Conservation (phyloP, 208 protist species). For the Acanthamoeba lenticulata region DNA sequence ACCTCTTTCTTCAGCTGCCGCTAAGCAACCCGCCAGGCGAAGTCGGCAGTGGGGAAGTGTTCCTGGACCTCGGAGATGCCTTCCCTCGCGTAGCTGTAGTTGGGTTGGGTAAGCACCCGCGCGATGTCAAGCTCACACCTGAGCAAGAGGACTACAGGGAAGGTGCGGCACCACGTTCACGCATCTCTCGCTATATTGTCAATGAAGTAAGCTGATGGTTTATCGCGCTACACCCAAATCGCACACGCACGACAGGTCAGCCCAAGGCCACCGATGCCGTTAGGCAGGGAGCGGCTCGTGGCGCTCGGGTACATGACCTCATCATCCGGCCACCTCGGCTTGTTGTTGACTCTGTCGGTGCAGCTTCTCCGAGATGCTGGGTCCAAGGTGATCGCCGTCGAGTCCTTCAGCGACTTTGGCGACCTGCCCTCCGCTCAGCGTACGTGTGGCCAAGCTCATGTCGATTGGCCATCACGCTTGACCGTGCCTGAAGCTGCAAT, state of each 20-base stretch:
- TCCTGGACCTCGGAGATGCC: not conserved
- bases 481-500: not conserved
- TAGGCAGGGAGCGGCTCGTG: conserved; percentile 17
- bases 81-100: not conserved
- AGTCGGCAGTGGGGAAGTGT: not conserved
- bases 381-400: not conserved
- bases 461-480: not conserved
- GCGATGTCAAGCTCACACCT: not conserved
- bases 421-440: not conserved
- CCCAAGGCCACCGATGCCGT: not conserved
- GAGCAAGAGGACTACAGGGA: conserved; percentile 33
- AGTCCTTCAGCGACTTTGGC: not conserved
- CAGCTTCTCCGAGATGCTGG: not conserved
- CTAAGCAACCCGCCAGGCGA: not conserved
- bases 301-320: not conserved
- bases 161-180: not conserved
- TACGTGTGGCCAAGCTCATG: not conserved
- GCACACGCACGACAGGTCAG: not conserved
- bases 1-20: not conserved
- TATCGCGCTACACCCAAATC: not conserved
- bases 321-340: not conserved
- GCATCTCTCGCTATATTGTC: not conserved
- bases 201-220: not conserved
- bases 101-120: conserved; percentile 37
- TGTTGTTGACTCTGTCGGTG: not conserved